Base-by-base conservation (phyloP, 306 rosid genomes). In the Cucumis cinereus region DNA sequence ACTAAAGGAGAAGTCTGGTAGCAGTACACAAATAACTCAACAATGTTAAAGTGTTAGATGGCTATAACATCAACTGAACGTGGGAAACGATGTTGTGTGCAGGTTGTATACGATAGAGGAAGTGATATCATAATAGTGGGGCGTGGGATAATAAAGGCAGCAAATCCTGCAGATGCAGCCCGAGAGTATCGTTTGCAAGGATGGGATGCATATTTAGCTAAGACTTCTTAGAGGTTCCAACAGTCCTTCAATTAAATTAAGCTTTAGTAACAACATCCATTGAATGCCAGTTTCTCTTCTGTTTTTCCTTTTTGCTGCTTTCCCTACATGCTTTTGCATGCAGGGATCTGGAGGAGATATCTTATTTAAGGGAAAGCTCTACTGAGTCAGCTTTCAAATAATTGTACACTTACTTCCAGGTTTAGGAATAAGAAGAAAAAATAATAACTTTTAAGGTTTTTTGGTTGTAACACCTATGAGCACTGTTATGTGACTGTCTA, bases 51-150 rank as follows among this genome's bases (percentile, higher is more conserved):
- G 22, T 11, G 6, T 61, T 5, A 16, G 10, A 10, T 0, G 7
- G 41, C 30, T 43, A 73, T 54, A 36, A 16, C 7, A 9, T 12
- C 4, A 54, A 54, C 2, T 53, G 64, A 53, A 36, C 26, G 38
- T 41, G 28, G 28, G 5, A 76, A 84, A 50, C 40, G 52, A 41
- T 78, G 9, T 85, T 7, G 19, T 87, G 6, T 87, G 6, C 84
- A 91, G 98, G 97, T 91, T 0, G 82, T 93, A n/a, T 84, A 85
- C 50, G 90, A 93, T 11, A 88, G 96, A 84, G 97, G 97, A 20
- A 93, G 97, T 56, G 97, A 93, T 83, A 83, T 91, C 54, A 91
- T 91, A 72, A 91, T 91, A 0, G 98, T 89, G 20, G 98, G 98
- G 7, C 97, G 91, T 2, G 92, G 97, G 77, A 93, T 93, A 69